phyloP scores from a whole-genome alignment of 768 basidiomycete genomes.

The Mycena filopes region DNA sequence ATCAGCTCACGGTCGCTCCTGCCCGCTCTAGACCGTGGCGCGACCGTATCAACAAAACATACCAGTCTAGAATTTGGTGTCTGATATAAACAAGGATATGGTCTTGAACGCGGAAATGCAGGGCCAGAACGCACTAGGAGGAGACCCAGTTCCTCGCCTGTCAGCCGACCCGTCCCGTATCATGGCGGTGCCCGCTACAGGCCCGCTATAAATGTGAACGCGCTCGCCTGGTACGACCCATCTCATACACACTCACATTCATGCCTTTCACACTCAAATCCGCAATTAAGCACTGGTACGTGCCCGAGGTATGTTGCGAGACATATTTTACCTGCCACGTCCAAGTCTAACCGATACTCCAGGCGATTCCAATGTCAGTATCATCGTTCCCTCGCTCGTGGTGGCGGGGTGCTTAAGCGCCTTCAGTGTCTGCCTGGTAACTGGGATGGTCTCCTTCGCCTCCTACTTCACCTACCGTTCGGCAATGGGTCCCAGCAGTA shows the following conservation, averaged over 20 bases:
- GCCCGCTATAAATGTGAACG: constrained; percentile 9
- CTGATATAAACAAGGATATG: background rate
- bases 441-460: constrained; percentile 65
- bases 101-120: background rate
- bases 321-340: constrained; percentile 20
- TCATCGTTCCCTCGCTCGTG: background rate
- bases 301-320: constrained; percentile 65
- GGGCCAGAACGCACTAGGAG: constrained; percentile 23
- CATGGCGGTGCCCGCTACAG: constrained; percentile 16
- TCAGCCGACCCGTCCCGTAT: constrained; percentile 4
- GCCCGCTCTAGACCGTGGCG: too few relatives aligned
- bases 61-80: too few relatives aligned
- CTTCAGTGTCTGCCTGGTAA: constrained; percentile 60
- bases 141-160: constrained; percentile 5
- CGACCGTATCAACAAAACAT: too few relatives aligned
- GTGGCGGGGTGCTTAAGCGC: constrained; percentile 11
- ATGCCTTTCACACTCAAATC: constrained; percentile 22
- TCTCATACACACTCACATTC: background rate
- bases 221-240: background rate
- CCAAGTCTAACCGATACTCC: constrained; percentile 12
- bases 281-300: constrained; percentile 73
- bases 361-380: constrained; percentile 66
- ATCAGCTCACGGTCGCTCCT: too few relatives aligned
- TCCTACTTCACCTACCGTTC: constrained; percentile 67
- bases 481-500: constrained; percentile 67